Evolutionary conservation across 192 early-diverging fungal species (phyloP).

Genomic region (Coemansia nantahalensis): DNA sequence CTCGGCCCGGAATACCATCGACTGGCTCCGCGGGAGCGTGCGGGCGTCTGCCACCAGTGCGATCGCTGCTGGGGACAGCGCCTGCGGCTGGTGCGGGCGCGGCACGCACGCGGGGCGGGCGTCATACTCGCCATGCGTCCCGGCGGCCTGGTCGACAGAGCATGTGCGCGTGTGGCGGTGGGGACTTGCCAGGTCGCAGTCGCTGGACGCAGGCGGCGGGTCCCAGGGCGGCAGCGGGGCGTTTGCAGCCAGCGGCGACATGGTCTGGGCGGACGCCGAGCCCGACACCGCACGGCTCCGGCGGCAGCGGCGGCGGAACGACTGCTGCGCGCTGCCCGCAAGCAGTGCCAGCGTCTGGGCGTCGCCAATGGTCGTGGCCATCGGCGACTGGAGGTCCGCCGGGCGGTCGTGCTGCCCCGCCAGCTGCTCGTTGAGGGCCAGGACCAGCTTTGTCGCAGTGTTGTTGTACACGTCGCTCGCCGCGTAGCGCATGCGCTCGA

Average conservation of each 20-base stretch:
- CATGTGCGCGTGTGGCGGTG: slow-evolving; percentile 6
- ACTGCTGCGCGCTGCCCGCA: slow-evolving; percentile 7
- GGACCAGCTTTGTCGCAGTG: slow-evolving; percentile 51
- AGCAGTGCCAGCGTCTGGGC: slow-evolving; percentile 6
- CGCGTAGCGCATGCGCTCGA: slow-evolving; percentile 50
- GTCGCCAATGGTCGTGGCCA: slow-evolving; percentile 6
- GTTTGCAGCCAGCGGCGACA: slow-evolving; percentile 1
- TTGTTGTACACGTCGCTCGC: slow-evolving; percentile 53
- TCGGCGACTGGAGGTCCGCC: slow-evolving; percentile 2
- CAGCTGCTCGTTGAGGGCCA: slow-evolving; percentile 50
- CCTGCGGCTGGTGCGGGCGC: neutral
- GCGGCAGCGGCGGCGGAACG: slow-evolving; percentile 3
- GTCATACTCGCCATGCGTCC: too few species aligned
- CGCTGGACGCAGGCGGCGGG: too few species aligned
- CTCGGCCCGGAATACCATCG: slow-evolving; percentile 36
- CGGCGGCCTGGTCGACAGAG: slow-evolving; percentile 1
- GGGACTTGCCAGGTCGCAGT: neutral
- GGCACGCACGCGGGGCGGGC: neutral
- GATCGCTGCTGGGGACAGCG: slow-evolving; percentile 2
- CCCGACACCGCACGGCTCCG: neutral
- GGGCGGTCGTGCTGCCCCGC: slow-evolving; percentile 1
- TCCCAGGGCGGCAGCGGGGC: too few species aligned
- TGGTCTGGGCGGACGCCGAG: slow-evolving; percentile 8
- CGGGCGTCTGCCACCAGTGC: slow-evolving; percentile 14
- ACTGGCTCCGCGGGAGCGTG: slow-evolving; percentile 32